These are phyloP conservation scores for Detonula confervacea DNA, from an alignment of 352 stramenopile genomes.

Conservation along the genomic window DNA sequence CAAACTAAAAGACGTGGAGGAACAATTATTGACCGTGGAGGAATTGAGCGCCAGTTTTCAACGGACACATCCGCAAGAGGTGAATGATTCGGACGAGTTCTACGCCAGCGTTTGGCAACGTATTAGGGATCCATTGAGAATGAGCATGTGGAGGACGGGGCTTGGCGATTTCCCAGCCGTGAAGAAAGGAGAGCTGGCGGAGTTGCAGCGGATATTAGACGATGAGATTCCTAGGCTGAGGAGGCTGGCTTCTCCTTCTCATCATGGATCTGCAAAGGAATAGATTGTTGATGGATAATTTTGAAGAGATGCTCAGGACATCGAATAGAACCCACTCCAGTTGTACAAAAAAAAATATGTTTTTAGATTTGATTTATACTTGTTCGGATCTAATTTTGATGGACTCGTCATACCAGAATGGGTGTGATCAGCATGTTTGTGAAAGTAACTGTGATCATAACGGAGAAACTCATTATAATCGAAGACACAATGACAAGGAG, in stretches of 20 bases:
- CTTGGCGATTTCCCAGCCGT: conserved; percentile 54
- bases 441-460: too few relatives aligned
- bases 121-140: conserved; percentile 64
- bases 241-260: conserved; percentile 67
- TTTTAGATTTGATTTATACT: too few relatives aligned
- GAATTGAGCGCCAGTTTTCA: conserved; percentile 92
- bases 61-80: conserved; percentile 91
- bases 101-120: conserved; percentile 87
- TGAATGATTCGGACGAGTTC: conserved; percentile 98
- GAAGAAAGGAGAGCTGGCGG: conserved; percentile 54
- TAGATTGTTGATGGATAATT: too few relatives aligned
- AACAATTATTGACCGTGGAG: conserved; percentile 88
- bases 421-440: too few relatives aligned
- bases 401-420: too few relatives aligned
- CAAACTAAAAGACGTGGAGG: conserved; percentile 88
- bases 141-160: conserved; percentile 59
- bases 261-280: conserved; percentile 58
- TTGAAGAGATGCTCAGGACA: too few relatives aligned
- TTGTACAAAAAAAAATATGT: too few relatives aligned
- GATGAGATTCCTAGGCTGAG: conserved; percentile 77
- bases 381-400: too few relatives aligned
- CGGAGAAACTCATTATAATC: too few relatives aligned
- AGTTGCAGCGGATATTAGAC: conserved; percentile 78
- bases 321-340: too few relatives aligned
- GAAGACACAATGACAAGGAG: too few relatives aligned